A percentile compares a stretch with the other conserved stretches of the same genome.
Conservation (phyloP, 1,284 basidiomycete species). For the Exobasidium rhododendri region DNA sequence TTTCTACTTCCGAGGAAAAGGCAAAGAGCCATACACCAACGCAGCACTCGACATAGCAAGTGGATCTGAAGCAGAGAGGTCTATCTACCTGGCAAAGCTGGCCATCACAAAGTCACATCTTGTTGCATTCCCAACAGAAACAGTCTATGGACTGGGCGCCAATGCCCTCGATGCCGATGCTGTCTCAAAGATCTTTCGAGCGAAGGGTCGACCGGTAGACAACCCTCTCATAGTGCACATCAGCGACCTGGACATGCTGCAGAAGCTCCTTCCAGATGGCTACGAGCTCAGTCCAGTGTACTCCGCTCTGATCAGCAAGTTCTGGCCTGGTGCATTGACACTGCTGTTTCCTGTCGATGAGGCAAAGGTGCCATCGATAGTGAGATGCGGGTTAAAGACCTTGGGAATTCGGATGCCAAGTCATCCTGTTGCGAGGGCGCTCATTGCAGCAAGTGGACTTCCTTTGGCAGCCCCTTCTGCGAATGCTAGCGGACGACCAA, state of each 20-base stretch:
- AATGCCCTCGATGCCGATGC: constrained; percentile 64
- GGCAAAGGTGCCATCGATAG: constrained; percentile 32
- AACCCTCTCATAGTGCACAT: constrained; percentile 98
- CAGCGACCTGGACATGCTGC: constrained; percentile 75
- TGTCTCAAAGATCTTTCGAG: constrained; percentile 75
- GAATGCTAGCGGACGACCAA: constrained; percentile 89
- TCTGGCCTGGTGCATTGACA: constrained; percentile 95
- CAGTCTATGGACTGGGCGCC: constrained; percentile 94
- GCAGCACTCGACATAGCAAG: neutral
- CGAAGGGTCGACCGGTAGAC: constrained; percentile 88
- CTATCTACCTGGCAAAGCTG: constrained; percentile 3
- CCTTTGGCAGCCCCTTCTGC: constrained; percentile 94
- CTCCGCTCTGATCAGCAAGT: constrained; percentile 63
- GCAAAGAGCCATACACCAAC: neutral
- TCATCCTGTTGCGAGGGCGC: constrained; percentile 83
- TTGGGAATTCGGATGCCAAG: constrained; percentile 92
- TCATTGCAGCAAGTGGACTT: constrained; percentile 71
- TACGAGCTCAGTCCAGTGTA: constrained; percentile 28
- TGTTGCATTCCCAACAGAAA: constrained; percentile 95
- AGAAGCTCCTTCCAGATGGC: constrained; percentile 58
- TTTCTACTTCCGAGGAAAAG: neutral
- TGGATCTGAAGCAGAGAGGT: neutral
- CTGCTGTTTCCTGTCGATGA: constrained; percentile 71
- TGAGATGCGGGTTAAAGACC: constrained; percentile 73
- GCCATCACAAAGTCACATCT: constrained; percentile 7